Conservation (phyloP, 2,329 filamentous ascomycete species). For the Scedosporium boydii region DNA sequence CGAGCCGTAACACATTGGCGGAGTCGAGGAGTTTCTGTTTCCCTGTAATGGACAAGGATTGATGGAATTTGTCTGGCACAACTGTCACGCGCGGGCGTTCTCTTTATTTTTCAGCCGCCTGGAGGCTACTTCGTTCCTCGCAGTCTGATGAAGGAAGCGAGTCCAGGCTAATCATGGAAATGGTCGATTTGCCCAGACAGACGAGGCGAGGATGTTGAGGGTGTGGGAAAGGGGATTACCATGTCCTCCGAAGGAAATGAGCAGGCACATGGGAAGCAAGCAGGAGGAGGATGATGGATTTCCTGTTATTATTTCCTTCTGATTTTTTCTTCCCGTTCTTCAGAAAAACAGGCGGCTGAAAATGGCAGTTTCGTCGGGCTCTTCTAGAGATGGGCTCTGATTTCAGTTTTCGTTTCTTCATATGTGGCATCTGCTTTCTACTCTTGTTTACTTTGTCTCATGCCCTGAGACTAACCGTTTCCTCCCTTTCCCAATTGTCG, state of each 20-base stretch:
- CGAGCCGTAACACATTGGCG: not conserved
- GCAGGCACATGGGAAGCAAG: not conserved
- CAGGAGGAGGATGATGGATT: not conserved
- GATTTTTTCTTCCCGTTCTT: not conserved
- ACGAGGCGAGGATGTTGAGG: not conserved
- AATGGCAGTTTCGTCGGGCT: not conserved
- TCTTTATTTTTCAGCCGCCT: not conserved
- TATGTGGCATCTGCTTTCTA: not conserved
- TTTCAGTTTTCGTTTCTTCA: not conserved
- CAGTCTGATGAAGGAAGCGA: not conserved
- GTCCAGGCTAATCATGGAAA: not conserved
- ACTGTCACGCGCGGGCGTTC: not conserved
- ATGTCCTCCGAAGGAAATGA: not conserved
- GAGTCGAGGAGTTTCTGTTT: not conserved
- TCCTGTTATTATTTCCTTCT: not conserved
- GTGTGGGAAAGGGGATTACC: not conserved
- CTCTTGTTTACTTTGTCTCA: not conserved
- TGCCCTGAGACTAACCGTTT: not conserved
- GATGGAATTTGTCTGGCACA: not conserved
- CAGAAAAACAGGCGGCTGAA: not conserved
- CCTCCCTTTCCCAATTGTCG: not conserved
- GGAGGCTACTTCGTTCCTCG: not conserved
- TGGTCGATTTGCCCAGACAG: not conserved
- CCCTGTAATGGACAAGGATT: not conserved
- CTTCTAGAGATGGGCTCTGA: not conserved